These are phyloP conservation scores for Aureobasidium sp. DNA, from an alignment of 2,329 filamentous ascomycete species.

Conservation along the genomic window DNA sequence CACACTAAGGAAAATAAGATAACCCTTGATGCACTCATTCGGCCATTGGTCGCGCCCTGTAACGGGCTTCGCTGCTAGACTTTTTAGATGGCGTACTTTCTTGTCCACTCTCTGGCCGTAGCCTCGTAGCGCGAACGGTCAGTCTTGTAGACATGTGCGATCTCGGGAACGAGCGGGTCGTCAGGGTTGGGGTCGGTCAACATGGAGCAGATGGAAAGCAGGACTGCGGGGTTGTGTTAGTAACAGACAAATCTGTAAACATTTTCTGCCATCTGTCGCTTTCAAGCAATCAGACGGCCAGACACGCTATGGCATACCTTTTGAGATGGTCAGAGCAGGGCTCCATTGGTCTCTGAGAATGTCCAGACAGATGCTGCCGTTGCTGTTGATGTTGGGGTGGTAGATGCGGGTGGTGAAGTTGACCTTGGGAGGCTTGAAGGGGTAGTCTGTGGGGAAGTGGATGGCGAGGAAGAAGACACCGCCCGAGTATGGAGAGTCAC, in stretches of 20 bases:
- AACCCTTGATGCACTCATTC: neutral
- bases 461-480: slow-evolving; percentile 99
- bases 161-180: slow-evolving; percentile 96
- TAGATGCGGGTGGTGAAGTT: slow-evolving; percentile 99
- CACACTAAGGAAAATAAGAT: neutral
- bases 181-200: slow-evolving; percentile 98
- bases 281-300: neutral
- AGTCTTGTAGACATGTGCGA: slow-evolving; percentile 99
- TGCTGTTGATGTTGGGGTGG: slow-evolving; percentile 99
- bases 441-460: slow-evolving; percentile 99
- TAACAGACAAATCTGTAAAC: neutral
- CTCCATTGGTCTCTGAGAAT: slow-evolving; percentile 99
- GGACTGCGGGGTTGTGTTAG: slow-evolving; percentile 49
- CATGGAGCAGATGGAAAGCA: slow-evolving; percentile 99
- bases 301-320: slow-evolving; percentile 52
- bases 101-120: slow-evolving; percentile 94
- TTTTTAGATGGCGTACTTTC: slow-evolving; percentile 89
- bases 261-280: neutral
- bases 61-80: neutral
- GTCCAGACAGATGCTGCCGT: slow-evolving; percentile 97
- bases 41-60: neutral
- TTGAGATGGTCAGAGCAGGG: slow-evolving; percentile 94
- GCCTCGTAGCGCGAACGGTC: slow-evolving; percentile 93
- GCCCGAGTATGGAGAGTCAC: slow-evolving; percentile 94
- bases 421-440: slow-evolving; percentile 99